Evolutionary conservation across 768 basidiomycete species (phyloP), one percentile per base, ranked within the genome.

Genomic region (Tricholoma terreum): DNA sequence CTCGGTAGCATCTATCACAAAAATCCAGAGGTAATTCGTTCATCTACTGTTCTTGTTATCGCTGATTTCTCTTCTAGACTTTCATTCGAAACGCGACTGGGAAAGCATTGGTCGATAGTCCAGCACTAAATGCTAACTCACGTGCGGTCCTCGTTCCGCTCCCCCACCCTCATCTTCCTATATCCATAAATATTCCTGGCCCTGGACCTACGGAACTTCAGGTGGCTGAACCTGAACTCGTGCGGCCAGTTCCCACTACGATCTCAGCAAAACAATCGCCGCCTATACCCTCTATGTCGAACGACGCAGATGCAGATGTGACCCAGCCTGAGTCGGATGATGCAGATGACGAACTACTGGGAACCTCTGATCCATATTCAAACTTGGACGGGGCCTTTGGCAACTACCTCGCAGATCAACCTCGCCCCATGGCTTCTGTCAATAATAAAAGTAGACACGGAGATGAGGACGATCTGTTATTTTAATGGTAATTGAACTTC

Each of bases 1-100:
- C 75, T 98, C 27, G 90, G 94, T 24, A 95, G 93, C 58, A 96
- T 99, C 57, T 99, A 98, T 72, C 96, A 98, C 77, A 97, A 98
- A 76, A 94, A 94, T 65, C 95, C 95, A 14, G 92, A 96, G 81
- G 92, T 90, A 43, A 61, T 77, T 63, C 43, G 31, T 55, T 53
- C 5, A 14, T 40, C 43, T 8, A 8, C 30, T 30, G 51, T 52
- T 9, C 46, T 21, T 43, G 21, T 42, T 36, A 3, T 50, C 34
- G 6, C 21, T 55, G 46, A 36, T 61, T 42, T 36, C 58, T 52
- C 40, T 38, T 21, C 38, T 38, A 94, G 90, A 96, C 94, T 2
- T 98, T 98, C 74, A 98, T 98, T 65, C 87, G 95, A 21, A 88
- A 88, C 62, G 92, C 94, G 7, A 80, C 85, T 43, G 89, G 92